Evolutionary conservation across 2,329 filamentous ascomycete species (phyloP).

Genomic region (Lachnellula arida): DNA sequence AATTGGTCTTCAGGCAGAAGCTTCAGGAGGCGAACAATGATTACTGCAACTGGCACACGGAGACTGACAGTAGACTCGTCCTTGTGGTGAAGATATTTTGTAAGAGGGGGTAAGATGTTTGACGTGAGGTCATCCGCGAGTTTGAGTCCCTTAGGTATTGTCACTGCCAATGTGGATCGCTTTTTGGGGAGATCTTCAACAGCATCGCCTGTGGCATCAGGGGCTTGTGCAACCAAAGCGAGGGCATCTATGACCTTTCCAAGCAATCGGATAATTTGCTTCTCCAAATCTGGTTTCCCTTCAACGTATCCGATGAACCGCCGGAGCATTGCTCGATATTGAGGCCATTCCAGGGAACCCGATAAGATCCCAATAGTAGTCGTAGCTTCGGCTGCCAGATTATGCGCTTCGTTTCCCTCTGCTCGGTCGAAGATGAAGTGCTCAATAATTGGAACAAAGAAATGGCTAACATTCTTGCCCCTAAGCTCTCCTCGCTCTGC

Average conservation of each 20-base stretch:
- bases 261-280: constrained; percentile 77
- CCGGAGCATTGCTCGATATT: constrained; percentile 79
- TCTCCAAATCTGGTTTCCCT: constrained; percentile 76
- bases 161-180: constrained; percentile 49
- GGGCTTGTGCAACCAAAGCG: constrained; percentile 44
- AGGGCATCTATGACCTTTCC: constrained; percentile 78
- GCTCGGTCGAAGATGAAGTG: constrained; percentile 86
- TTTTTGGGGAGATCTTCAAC: constrained; percentile 33
- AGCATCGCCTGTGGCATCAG: constrained; percentile 21
- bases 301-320: constrained; percentile 79
- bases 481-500: constrained; percentile 60
- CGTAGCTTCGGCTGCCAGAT: constrained; percentile 82
- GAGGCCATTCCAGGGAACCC: constrained; percentile 78
- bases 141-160: constrained; percentile 63
- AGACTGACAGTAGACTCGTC: constrained; percentile 92
- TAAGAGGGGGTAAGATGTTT: constrained; percentile 72
- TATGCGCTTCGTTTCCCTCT: constrained; percentile 72
- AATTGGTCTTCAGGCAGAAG: constrained; percentile 71
- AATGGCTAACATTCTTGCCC: constrained; percentile 74
- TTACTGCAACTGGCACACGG: constrained; percentile 83
- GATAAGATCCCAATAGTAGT: constrained; percentile 71
- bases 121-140: constrained; percentile 67
- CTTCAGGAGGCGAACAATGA: constrained; percentile 81
- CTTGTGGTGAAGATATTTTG: constrained; percentile 87
- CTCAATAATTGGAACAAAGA: constrained; percentile 87